Percentiles rank a stretch among this genome's conserved stretches.
These are phyloP conservation scores for Boletus fagicola DNA, from an alignment of 768 basidiomycete species.

Conservation along the genomic window DNA sequence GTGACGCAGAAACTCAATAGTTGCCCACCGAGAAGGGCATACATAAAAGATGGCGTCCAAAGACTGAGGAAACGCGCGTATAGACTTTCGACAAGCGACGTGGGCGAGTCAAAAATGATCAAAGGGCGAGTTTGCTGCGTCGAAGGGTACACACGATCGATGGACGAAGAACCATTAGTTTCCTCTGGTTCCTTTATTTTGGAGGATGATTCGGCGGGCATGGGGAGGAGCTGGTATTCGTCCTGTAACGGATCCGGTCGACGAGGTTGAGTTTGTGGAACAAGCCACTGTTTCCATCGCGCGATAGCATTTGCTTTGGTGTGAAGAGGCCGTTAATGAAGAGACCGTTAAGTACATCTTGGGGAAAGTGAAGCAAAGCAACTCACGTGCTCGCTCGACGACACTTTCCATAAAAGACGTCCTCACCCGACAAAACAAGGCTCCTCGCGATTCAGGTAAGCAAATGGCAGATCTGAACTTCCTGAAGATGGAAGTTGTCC, in stretches of 20 bases:
- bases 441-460: background rate
- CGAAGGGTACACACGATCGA: background rate
- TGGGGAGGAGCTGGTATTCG: conserved; percentile 25
- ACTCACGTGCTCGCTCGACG: conserved; percentile 14
- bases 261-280: background rate
- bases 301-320: conserved; percentile 10
- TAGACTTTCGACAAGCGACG: conserved; percentile 17
- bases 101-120: conserved; percentile 22
- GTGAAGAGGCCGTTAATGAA: conserved; percentile 1
- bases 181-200: conserved; percentile 12
- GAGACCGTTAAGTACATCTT: background rate
- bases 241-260: conserved; percentile 16
- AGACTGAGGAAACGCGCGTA: conserved; percentile 24
- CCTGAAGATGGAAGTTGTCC: background rate
- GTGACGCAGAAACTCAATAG: conserved; percentile 25
- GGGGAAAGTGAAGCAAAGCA: no score
- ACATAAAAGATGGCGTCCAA: conserved; percentile 29
- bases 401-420: conserved; percentile 9
- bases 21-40: conserved; percentile 30
- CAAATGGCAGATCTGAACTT: background rate
- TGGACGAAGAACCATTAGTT: background rate
- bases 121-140: conserved; percentile 12
- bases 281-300: conserved; percentile 20
- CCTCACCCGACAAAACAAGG: background rate
- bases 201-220: conserved; percentile 4